Evolutionary conservation across 192 early-diverging fungal genomes (phyloP).

Genomic region (Jimgerdemannia flammicorona): DNA sequence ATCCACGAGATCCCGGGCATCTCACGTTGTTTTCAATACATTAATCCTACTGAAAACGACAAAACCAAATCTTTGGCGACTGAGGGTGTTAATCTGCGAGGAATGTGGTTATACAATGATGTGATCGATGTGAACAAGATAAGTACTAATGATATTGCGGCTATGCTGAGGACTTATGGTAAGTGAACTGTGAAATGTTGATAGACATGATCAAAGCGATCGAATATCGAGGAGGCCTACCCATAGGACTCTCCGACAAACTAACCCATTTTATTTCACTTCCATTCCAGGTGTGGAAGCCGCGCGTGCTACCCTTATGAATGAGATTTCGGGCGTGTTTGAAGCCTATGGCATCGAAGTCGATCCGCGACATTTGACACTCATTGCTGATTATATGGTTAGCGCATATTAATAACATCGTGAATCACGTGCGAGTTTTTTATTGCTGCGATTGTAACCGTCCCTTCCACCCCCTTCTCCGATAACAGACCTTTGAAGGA

Average conservation of each 20-base stretch:
- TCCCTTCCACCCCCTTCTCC: neutral
- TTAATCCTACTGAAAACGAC: constrained; percentile 78
- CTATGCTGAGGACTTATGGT: constrained; percentile 88
- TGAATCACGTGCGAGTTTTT: neutral
- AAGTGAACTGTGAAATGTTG: neutral
- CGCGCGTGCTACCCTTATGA: constrained; percentile 86
- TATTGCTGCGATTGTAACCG: neutral
- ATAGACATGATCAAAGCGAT: too few relatives aligned
- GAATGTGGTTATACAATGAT: constrained; percentile 79
- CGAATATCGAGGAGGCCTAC: too few relatives aligned
- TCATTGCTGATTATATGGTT: constrained; percentile 99
- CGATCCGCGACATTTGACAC: constrained; percentile 88
- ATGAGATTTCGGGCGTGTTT: constrained; percentile 91
- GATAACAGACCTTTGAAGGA: constrained; percentile 87
- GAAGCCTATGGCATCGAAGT: constrained; percentile 91
- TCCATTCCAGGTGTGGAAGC: constrained; percentile 71
- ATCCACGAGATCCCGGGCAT: constrained; percentile 89
- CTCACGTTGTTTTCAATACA: constrained; percentile 71
- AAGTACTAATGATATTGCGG: constrained; percentile 97
- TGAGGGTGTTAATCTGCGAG: constrained; percentile 88
- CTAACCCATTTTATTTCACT: too few relatives aligned
- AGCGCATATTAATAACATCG: neutral
- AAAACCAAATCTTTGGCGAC: constrained; percentile 71
- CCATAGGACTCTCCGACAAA: too few relatives aligned
- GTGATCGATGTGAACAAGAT: constrained; percentile 84